Percentiles rank a stretch among this genome's conserved stretches.
Evolutionary conservation across 1,284 basidiomycete species (phyloP).

Genomic region (Ustilago trichophora): DNA sequence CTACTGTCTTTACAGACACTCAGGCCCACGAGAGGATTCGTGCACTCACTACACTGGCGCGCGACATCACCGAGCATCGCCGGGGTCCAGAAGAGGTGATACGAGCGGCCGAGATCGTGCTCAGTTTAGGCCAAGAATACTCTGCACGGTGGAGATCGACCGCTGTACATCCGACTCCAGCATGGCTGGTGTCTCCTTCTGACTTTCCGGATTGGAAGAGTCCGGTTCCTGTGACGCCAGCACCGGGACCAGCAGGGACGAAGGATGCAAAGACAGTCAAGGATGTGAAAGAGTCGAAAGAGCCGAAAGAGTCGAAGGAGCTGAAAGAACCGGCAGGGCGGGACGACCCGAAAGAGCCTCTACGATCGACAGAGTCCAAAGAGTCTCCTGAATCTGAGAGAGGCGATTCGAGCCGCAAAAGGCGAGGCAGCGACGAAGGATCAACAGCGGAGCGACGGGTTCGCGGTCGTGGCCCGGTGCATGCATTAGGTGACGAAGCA

Average conservation of each 20-base stretch:
- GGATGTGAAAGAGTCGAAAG: too few relatives aligned
- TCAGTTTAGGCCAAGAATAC: not conserved
- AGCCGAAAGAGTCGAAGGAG: too few relatives aligned
- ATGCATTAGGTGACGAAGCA: not conserved
- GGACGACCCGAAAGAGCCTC: too few relatives aligned
- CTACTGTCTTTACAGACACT: not conserved
- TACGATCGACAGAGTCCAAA: too few relatives aligned
- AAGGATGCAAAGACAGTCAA: too few relatives aligned
- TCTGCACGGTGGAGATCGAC: not conserved
- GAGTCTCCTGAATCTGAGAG: not conserved
- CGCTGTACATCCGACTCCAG: not conserved
- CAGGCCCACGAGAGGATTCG: not conserved
- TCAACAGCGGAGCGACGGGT: not conserved
- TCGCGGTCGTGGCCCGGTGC: constrained; percentile 4
- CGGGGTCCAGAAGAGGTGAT: not conserved
- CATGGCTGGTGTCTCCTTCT: constrained; percentile 12
- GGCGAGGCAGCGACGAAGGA: not conserved
- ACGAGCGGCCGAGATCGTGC: not conserved
- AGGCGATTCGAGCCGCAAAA: not conserved
- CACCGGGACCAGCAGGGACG: too few relatives aligned
- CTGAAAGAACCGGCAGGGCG: too few relatives aligned
- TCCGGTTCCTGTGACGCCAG: not conserved
- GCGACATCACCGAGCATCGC: not conserved
- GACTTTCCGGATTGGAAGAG: constrained; percentile 3
- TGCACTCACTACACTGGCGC: not conserved